Conservation (phyloP, 495 filamentous ascomycete species). For the Usnea hakonensis region DNA sequence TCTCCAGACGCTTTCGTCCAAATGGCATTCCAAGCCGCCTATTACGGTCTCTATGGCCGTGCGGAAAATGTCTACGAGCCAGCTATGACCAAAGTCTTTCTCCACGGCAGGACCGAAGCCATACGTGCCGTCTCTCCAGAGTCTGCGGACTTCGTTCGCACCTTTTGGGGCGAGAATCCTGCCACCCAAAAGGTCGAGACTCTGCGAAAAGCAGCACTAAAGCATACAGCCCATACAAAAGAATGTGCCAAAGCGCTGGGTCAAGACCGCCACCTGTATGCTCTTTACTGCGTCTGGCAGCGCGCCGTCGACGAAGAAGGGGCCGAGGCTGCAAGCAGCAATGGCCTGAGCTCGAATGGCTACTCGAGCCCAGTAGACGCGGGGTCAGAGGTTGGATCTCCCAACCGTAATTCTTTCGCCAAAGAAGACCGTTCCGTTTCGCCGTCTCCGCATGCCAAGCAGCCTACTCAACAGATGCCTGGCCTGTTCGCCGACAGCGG, state of each 20-base stretch:
- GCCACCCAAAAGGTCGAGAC: constrained; percentile 75
- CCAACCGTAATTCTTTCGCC: constrained; percentile 42
- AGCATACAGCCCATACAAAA: constrained; percentile 70
- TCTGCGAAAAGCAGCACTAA: constrained; percentile 72
- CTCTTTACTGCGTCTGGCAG: constrained; percentile 93
- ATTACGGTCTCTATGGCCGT: constrained; percentile 93
- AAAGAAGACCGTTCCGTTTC: constrained; percentile 38
- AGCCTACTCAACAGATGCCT: constrained; percentile 46
- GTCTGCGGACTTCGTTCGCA: constrained; percentile 75
- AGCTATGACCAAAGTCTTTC: constrained; percentile 91
- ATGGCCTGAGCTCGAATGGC: constrained; percentile 53
- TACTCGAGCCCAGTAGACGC: constrained; percentile 46
- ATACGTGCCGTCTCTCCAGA: constrained; percentile 79
- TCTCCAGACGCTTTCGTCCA: constrained; percentile 97
- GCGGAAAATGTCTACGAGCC: constrained; percentile 95
- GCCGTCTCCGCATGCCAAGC: constrained; percentile 29
- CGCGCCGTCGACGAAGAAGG: constrained; percentile 70
- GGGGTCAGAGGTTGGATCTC: constrained; percentile 45
- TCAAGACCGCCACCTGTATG: constrained; percentile 91
- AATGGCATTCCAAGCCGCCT: constrained; percentile 98
- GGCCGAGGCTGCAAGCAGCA: constrained; percentile 43
- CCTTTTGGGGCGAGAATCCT: constrained; percentile 90
- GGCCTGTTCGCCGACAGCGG: constrained; percentile 78
- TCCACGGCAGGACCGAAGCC: constrained; percentile 92
- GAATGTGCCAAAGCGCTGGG: constrained; percentile 87